A percentile compares a stretch with the other conserved stretches of the same genome.
Evolutionary conservation across 2,329 filamentous ascomycete species (phyloP).

Genomic region (Penicillium sp.): DNA sequence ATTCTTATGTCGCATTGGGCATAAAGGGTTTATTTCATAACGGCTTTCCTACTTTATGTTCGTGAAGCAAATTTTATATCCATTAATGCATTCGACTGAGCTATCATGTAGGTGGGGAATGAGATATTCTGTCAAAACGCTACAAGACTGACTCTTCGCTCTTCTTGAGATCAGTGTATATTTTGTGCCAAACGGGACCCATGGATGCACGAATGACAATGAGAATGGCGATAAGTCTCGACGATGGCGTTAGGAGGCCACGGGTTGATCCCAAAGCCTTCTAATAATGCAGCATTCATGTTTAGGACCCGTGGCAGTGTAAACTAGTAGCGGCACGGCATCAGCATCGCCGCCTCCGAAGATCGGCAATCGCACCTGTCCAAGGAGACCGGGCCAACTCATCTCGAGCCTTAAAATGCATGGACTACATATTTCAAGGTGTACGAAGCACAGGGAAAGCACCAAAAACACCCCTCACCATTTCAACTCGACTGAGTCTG

Average conservation of each 20-base stretch:
- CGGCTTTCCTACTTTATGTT: background rate
- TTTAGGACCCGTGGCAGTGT: background rate
- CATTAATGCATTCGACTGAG: background rate
- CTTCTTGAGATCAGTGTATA: background rate
- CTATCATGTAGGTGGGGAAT: background rate
- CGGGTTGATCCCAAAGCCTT: background rate
- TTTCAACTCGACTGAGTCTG: constrained; percentile 4
- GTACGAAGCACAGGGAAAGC: background rate
- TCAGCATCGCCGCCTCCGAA: background rate
- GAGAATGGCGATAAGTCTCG: background rate
- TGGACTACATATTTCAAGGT: background rate
- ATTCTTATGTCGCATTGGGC: background rate
- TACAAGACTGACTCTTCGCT: too few species aligned
- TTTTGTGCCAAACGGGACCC: background rate
- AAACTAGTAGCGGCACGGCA: background rate
- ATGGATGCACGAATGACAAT: background rate
- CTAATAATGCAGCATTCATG: background rate
- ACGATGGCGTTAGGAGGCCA: background rate
- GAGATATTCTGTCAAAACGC: too few species aligned
- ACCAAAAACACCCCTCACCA: background rate
- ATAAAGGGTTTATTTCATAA: background rate
- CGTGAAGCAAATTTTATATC: background rate
- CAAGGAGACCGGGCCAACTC: background rate
- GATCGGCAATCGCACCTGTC: background rate
- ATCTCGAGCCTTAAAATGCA: background rate